Evolutionary conservation across 1,139 yeast species (phyloP).

Genomic region (Pichia sp.): DNA sequence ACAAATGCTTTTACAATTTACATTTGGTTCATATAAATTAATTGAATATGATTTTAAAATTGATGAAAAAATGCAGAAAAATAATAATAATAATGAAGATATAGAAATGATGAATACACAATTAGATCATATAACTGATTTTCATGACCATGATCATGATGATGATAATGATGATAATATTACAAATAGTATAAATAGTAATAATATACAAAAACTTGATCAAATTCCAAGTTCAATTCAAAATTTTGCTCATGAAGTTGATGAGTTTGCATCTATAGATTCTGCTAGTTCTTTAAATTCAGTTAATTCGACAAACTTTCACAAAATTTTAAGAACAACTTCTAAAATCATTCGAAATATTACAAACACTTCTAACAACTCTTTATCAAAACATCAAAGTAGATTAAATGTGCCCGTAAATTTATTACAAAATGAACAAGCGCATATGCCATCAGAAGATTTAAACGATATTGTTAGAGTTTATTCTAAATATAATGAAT

Average conservation of each 20-base stretch:
- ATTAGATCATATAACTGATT: no score
- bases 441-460: conserved; percentile 43
- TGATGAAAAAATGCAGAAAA: conserved; percentile 20
- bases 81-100: not conserved
- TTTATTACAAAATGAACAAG: conserved; percentile 26
- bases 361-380: not conserved
- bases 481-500: conserved; percentile 32
- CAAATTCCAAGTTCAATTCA: no score
- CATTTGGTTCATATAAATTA: conserved; percentile 65
- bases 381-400: conserved; percentile 7
- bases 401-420: conserved; percentile 14
- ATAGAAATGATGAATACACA: not conserved
- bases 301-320: no score
- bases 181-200: no score
- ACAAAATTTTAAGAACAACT: not conserved
- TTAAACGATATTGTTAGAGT: conserved; percentile 54
- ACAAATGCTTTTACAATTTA: conserved; percentile 66
- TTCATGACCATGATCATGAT: no score
- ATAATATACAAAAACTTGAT: no score
- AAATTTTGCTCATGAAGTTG: not conserved
- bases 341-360: not conserved
- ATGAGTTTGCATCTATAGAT: conserved; percentile 2
- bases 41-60: conserved; percentile 65
- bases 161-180: not conserved
- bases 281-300: not conserved